These are phyloP conservation scores for Microcos paniculata DNA, from an alignment of 345 rosid genomes.

Conservation along the genomic window DNA sequence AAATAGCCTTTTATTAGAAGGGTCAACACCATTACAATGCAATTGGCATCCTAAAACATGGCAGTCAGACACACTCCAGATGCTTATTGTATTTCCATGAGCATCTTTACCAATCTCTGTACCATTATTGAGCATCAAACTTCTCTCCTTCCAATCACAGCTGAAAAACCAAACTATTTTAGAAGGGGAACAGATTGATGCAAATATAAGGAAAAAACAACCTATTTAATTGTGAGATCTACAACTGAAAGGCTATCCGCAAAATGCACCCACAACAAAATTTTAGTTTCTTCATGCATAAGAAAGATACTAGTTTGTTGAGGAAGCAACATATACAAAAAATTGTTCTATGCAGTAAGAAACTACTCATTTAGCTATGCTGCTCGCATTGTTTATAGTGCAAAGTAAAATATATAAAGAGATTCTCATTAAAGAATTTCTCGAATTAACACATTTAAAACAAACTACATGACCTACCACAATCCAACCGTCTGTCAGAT, in stretches of 20 bases:
- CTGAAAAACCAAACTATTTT: conserved; percentile 49
- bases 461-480: not conserved
- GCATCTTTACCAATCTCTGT: conserved; percentile 30
- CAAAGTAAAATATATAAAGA: not conserved
- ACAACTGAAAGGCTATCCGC: not conserved
- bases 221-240: not conserved
- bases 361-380: not conserved
- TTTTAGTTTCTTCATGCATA: not conserved
- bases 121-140: conserved; percentile 42
- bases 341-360: not conserved
- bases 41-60: conserved; percentile 79
- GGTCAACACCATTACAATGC: conserved; percentile 43
- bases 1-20: conserved; percentile 56
- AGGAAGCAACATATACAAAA: not conserved
- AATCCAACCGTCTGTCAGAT: not conserved
- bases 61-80: conserved; percentile 73
- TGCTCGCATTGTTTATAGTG: not conserved
- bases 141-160: conserved; percentile 83
- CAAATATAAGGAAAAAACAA: not conserved
- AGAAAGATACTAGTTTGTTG: not conserved
- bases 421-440: not conserved
- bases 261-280: not conserved
- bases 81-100: conserved; percentile 29
- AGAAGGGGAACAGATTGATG: conserved; percentile 16
- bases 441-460: not conserved